phyloP scores from a whole-genome alignment of 2,329 filamentous ascomycete genomes.

The Pseudogymnoascus sp. region DNA sequence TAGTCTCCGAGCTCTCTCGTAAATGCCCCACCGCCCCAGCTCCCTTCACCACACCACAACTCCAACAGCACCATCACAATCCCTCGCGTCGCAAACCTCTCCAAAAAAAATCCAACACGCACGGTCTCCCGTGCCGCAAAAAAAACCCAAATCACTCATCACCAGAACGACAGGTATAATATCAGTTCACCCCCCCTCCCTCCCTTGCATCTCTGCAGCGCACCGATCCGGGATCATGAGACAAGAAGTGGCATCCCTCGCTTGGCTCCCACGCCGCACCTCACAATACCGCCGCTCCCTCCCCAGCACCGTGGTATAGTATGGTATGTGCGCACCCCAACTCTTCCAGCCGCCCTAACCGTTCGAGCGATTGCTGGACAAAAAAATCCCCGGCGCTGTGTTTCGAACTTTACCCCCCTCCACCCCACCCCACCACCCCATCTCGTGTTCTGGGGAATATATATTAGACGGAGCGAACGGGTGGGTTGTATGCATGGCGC shows the following conservation, averaged over 20 bases:
- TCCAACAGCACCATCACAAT: not conserved
- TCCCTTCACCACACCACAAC: not conserved
- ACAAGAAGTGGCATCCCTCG: not conserved
- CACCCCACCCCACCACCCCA: not conserved
- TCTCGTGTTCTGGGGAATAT: not conserved
- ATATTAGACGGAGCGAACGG: not conserved
- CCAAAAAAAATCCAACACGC: not conserved
- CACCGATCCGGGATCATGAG: conserved; percentile 2
- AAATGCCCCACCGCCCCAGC: not conserved
- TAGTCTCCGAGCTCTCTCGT: not conserved
- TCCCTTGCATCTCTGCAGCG: not conserved
- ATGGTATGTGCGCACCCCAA: not conserved
- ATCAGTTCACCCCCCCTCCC: not conserved
- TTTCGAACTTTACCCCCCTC: not conserved
- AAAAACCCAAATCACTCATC: not conserved
- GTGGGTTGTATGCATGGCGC: conserved; percentile 4
- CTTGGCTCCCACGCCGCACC: not conserved
- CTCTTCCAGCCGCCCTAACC: not conserved
- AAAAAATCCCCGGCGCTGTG: not conserved
- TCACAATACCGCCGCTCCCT: not conserved
- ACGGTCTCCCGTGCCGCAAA: not conserved
- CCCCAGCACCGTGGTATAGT: not conserved
- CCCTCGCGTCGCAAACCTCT: not conserved
- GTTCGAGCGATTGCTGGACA: not conserved
- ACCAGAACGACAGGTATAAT: not conserved